Percentiles rank a stretch among this genome's conserved stretches.
Evolutionary conservation across 257 asterid species (phyloP).

Genomic region (Ajuga chamaepitys): DNA sequence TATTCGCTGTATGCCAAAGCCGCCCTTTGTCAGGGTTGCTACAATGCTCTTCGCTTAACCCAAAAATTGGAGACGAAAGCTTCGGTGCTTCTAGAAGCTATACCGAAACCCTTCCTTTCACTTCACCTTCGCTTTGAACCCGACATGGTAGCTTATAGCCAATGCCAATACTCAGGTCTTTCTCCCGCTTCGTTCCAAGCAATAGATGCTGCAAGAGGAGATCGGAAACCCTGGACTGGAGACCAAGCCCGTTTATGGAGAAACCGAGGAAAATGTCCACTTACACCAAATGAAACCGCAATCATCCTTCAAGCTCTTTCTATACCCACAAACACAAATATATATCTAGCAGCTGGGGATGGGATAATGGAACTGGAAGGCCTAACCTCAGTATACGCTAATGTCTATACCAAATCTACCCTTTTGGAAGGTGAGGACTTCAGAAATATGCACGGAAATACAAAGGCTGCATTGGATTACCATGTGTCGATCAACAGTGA

Average conservation of each 20-base stretch:
- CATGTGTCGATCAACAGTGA: conserved; percentile 68
- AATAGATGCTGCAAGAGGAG: conserved; percentile 71
- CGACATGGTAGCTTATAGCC: conserved; percentile 98
- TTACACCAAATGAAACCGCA: conserved; percentile 90
- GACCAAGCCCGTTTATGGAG: conserved; percentile 86
- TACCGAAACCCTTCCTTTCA: conserved; percentile 96
- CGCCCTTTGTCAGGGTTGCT: conserved; percentile 92
- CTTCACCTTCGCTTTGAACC: conserved; percentile 99
- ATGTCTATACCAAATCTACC: conserved; percentile 63
- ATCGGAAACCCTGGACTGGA: conserved; percentile 89
- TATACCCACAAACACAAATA: conserved; percentile 64
- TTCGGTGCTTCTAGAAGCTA: conserved; percentile 65
- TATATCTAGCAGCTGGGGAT: conserved; percentile 96
- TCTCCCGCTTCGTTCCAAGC: conserved; percentile 63
- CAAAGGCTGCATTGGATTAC: conserved; percentile 93
- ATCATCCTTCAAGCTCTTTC: conserved; percentile 69
- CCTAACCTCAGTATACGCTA: conserved; percentile 56
- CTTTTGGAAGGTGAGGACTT: conserved; percentile 59
- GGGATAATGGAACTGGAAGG: conserved; percentile 88
- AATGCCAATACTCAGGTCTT: conserved; percentile 62
- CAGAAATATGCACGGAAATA: conserved; percentile 83
- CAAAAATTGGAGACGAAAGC: conserved; percentile 55
- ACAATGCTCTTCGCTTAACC: conserved; percentile 66
- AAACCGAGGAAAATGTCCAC: conserved; percentile 90
- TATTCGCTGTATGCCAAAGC: conserved; percentile 85